These are phyloP conservation scores for Olyra latifolia DNA, from an alignment of 176 grass and related monocot species.

Conservation along the genomic window DNA sequence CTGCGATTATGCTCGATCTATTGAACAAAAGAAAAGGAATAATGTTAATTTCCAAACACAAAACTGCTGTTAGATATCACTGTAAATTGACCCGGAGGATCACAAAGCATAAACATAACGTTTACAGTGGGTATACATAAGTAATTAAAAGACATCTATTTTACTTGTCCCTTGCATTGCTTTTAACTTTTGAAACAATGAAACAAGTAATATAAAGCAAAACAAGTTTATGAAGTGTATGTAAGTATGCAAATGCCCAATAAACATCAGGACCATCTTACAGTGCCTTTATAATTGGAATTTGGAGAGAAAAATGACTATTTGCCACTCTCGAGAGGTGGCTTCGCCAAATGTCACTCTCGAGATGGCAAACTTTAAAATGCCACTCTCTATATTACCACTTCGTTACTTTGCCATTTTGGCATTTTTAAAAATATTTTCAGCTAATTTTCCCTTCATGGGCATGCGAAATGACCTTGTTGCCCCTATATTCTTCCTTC, in stretches of 20 bases:
- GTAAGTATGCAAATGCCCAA: not conserved
- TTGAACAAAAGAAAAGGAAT: conserved; percentile 24
- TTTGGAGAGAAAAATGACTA: no score
- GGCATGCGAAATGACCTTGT: no score
- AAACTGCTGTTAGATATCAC: not conserved
- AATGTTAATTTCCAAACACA: conserved; percentile 27
- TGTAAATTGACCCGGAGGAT: not conserved
- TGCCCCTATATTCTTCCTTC: no score
- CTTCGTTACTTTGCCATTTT: no score
- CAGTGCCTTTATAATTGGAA: not conserved
- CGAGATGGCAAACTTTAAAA: no score
- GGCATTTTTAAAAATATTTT: no score
- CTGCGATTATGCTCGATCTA: conserved; percentile 55
- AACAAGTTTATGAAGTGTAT: not conserved
- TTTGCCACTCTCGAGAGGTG: no score
- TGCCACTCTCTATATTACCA: no score
- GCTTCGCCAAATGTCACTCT: no score
- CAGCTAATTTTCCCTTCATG: no score
- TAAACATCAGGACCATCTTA: not conserved
- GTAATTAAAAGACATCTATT: not conserved
- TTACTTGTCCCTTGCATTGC: not conserved
- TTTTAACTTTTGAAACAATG: not conserved
- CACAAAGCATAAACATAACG: not conserved
- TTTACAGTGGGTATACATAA: not conserved
- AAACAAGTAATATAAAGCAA: not conserved